phyloP scores from a whole-genome alignment of 2,329 filamentous ascomycete genomes.

The Arthrobotrys megalospora region DNA sequence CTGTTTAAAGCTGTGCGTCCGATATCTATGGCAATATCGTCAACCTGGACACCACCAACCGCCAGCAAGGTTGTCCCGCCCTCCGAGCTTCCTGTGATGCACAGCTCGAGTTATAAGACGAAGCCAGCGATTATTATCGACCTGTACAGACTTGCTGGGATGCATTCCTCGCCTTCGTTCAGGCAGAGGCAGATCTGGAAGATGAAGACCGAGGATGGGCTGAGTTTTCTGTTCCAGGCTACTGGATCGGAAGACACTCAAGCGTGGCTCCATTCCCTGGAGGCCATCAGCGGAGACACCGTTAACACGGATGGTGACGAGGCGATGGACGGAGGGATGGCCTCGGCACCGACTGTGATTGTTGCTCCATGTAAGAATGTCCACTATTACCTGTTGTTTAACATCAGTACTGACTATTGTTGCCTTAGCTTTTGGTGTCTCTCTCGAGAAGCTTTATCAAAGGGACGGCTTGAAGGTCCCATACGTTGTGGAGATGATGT shows the following conservation, averaged over 20 bases:
- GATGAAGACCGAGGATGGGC: conserved; percentile 63
- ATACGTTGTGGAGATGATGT: conserved; percentile 64
- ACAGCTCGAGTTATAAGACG: conserved; percentile 59
- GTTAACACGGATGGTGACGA: conserved; percentile 63
- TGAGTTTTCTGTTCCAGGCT: conserved; percentile 64
- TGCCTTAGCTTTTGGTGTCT: conserved; percentile 63
- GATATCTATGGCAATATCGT: conserved; percentile 65
- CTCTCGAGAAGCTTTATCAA: conserved; percentile 64
- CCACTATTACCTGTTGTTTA: neutral
- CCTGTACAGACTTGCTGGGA: conserved; percentile 61
- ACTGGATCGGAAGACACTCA: conserved; percentile 64
- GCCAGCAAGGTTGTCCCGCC: conserved; percentile 63
- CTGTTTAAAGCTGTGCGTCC: conserved; percentile 65
- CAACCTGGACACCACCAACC: conserved; percentile 64
- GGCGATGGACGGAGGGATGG: conserved; percentile 62
- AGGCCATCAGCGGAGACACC: conserved; percentile 63
- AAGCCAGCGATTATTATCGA: conserved; percentile 64
- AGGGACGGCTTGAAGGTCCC: conserved; percentile 64
- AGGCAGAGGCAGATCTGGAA: conserved; percentile 64
- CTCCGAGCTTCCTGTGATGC: conserved; percentile 63
- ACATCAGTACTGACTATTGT: neutral
- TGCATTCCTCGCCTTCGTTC: conserved; percentile 64
- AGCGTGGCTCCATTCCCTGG: conserved; percentile 64
- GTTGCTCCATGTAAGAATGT: conserved; percentile 55
- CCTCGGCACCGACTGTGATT: conserved; percentile 48